Percentiles rank a stretch among this genome's conserved stretches.
Conservation (phyloP, 2,329 filamentous ascomycete species). For the Hypoxylon sp. region DNA sequence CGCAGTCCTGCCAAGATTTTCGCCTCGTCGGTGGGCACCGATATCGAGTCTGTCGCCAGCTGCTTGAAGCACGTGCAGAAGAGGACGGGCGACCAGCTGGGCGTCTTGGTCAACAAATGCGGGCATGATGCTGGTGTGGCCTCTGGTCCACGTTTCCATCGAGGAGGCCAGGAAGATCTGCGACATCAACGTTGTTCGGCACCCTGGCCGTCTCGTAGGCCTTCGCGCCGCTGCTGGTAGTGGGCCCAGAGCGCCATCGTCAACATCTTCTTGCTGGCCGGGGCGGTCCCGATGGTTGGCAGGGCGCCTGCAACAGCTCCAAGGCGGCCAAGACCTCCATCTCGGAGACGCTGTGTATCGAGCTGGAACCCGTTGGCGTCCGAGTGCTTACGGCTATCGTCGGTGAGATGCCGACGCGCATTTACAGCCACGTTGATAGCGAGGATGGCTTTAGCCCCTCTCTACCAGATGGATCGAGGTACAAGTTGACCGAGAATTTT, state of each 20-base stretch:
- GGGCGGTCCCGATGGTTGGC: slow-evolving; percentile 49
- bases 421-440: neutral
- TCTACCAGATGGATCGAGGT: slow-evolving; percentile 4
- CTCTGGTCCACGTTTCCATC: slow-evolving; percentile 47
- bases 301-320: slow-evolving; percentile 45
- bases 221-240: slow-evolving; percentile 48
- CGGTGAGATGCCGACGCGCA: neutral
- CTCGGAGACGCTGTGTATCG: slow-evolving; percentile 57
- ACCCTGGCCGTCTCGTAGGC: slow-evolving; percentile 51
- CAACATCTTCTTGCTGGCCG: slow-evolving; percentile 53
- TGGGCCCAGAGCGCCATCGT: slow-evolving; percentile 50
- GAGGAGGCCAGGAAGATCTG: slow-evolving; percentile 48
- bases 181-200: slow-evolving; percentile 53
- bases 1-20: neutral
- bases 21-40: neutral
- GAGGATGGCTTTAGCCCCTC: neutral
- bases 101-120: slow-evolving; percentile 34
- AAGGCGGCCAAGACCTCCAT: slow-evolving; percentile 61
- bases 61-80: slow-evolving; percentile 29
- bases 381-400: slow-evolving; percentile 45
- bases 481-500: slow-evolving; percentile 4
- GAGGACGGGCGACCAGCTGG: slow-evolving; percentile 1
- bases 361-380: slow-evolving; percentile 61
- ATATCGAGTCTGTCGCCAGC: slow-evolving; percentile 47
- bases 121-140: slow-evolving; percentile 36